Percentiles rank a stretch among this genome's conserved stretches.
phyloP scores from a whole-genome alignment of 1,284 basidiomycete species.

The Anthracocystis walkeri region DNA sequence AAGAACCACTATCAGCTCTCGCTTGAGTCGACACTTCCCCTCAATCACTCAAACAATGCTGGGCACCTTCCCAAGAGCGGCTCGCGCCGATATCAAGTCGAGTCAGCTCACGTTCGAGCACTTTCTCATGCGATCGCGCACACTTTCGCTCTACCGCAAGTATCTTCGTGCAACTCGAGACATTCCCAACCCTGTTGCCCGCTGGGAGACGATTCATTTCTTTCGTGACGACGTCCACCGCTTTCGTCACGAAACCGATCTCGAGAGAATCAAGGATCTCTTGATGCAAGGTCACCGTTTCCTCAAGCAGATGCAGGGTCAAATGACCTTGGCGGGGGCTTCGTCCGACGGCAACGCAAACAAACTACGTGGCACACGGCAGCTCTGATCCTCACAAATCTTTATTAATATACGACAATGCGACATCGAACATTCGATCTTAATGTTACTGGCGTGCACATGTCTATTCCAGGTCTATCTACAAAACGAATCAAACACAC shows the following conservation, averaged over 20 bases:
- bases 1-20: not conserved
- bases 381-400: constrained; percentile 10
- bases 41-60: constrained; percentile 11
- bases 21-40: not conserved
- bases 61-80: constrained; percentile 18
- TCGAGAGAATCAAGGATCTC: constrained; percentile 45
- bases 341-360: constrained; percentile 16
- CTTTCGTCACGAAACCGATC: constrained; percentile 39
- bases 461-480: not conserved
- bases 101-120: constrained; percentile 55
- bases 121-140: constrained; percentile 51
- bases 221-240: constrained; percentile 49
- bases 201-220: constrained; percentile 61
- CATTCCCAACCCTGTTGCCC: constrained; percentile 58
- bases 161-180: constrained; percentile 57
- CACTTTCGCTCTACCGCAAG: constrained; percentile 55
- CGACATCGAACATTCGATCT: too few species aligned
- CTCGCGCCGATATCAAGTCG: constrained; percentile 35
- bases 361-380: constrained; percentile 42
- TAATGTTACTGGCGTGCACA: not conserved
- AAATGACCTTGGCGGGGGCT: constrained; percentile 49
- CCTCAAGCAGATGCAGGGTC: constrained; percentile 56
- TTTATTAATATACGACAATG: too few species aligned
- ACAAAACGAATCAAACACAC: not conserved
- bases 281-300: constrained; percentile 50